These are phyloP conservation scores for Nematocida minor DNA, from an alignment of 371 early-diverging fungal genomes.

Conservation along the genomic window DNA sequence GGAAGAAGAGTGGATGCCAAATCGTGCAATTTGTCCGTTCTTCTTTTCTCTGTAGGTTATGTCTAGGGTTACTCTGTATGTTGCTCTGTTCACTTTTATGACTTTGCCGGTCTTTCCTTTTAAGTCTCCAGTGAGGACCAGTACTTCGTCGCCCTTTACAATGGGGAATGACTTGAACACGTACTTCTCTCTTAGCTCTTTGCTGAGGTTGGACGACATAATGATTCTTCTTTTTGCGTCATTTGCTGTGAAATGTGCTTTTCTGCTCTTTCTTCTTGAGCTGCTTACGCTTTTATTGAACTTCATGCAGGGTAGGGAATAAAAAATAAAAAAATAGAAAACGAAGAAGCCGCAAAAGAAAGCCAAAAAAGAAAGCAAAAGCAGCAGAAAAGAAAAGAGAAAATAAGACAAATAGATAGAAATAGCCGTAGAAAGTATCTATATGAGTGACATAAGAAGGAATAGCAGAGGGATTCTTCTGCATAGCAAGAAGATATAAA, in stretches of 20 bases:
- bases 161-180: slow-evolving; percentile 61
- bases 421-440: neutral
- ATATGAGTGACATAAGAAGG: too few relatives aligned
- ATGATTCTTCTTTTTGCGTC: slow-evolving; percentile 54
- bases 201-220: slow-evolving; percentile 59
- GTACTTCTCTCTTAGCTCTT: slow-evolving; percentile 59
- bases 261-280: slow-evolving; percentile 64
- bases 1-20: slow-evolving; percentile 62
- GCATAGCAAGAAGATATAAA: too few relatives aligned
- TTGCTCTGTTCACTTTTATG: slow-evolving; percentile 52
- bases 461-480: too few relatives aligned
- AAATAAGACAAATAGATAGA: neutral
- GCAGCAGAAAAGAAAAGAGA: neutral
- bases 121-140: slow-evolving; percentile 56
- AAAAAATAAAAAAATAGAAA: slow-evolving; percentile 49
- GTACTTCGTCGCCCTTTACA: slow-evolving; percentile 59
- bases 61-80: slow-evolving; percentile 60
- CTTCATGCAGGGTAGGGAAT: slow-evolving; percentile 58
- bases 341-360: neutral
- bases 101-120: slow-evolving; percentile 60
- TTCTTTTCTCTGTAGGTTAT: slow-evolving; percentile 55
- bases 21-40: slow-evolving; percentile 52
- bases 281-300: slow-evolving; percentile 52
- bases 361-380: neutral
- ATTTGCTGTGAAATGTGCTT: slow-evolving; percentile 60